Percentiles rank a stretch among this genome's conserved stretches.
These are phyloP conservation scores for Megacollybia platyphylla DNA, from an alignment of 1,284 basidiomycete genomes.

Conservation along the genomic window DNA sequence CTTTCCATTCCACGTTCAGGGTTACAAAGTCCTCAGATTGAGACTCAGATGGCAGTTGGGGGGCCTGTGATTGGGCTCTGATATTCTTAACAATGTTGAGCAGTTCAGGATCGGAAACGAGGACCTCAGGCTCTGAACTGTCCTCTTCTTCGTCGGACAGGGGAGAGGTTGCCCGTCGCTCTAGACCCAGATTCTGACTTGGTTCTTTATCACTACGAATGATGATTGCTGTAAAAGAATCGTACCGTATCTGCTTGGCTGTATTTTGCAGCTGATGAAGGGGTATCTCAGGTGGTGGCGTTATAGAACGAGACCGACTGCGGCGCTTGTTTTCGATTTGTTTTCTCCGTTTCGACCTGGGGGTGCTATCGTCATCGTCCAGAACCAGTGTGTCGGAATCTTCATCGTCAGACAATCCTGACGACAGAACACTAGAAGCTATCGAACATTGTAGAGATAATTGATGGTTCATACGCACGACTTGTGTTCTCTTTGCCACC, in stretches of 20 bases:
- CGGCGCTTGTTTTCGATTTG: slow-evolving; percentile 24
- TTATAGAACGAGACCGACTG: slow-evolving; percentile 54
- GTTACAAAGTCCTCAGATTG: slow-evolving; percentile 20
- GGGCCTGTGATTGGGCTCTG: slow-evolving; percentile 11
- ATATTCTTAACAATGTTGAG: slow-evolving; percentile 33
- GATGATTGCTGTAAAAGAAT: slow-evolving; percentile 1
- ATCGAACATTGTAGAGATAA: slow-evolving; percentile 17
- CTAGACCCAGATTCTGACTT: slow-evolving; percentile 31
- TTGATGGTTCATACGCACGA: slow-evolving; percentile 20
- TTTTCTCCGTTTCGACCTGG: slow-evolving; percentile 28
- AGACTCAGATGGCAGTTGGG: slow-evolving; percentile 12
- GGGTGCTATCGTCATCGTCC: slow-evolving; percentile 20
- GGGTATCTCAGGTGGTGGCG: slow-evolving; percentile 54
- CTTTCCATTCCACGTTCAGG: slow-evolving; percentile 46
- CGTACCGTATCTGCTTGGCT: slow-evolving; percentile 44
- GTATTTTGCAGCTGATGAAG: slow-evolving; percentile 36
- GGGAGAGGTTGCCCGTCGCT: slow-evolving; percentile 32
- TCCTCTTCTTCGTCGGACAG: slow-evolving; percentile 19
- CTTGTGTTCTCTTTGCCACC: slow-evolving; percentile 24
- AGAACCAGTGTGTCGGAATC: background rate
- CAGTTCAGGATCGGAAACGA: slow-evolving; percentile 44
- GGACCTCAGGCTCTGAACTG: slow-evolving; percentile 34
- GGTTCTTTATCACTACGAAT: background rate
- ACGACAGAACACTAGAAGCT: slow-evolving; percentile 13
- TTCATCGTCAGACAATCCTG: slow-evolving; percentile 5